Base-by-base conservation (phyloP, 2,329 filamentous ascomycete genomes). In the Dryadomyces quercivorus region DNA sequence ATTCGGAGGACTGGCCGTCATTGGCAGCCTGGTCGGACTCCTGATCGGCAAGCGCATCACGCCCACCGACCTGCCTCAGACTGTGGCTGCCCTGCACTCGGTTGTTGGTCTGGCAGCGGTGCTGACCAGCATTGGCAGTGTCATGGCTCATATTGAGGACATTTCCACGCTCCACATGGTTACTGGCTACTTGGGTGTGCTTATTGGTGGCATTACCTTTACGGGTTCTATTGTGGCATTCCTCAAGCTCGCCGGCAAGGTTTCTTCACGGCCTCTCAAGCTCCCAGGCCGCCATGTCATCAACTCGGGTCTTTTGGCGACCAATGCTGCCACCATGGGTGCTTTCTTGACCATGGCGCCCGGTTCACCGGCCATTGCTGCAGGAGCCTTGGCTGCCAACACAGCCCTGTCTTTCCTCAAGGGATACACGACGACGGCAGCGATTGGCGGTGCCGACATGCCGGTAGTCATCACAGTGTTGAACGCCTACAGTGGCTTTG, bases 381-480 rank as follows among this genome's bases (percentile, higher is more conserved):
- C 88, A 1, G 81, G 81, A 1, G 90, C 87, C 48, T 72, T 95
- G 1, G 81, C 83, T 26, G 86, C 85, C 44, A 95, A 87, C 64
- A 83, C 89, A 0, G 72, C 80, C 0, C 72, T 95, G 22, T 91
- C 86, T 57, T 95, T 95, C 67, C 71, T 86, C 58, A 92, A 95
- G 66, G 90, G 90, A 8, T 94, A 82, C 64, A 95, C 89, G 0
- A 94, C 89, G 0, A 95, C 90, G 0, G 79, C 89, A 2, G 88
- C 88, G 0, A 94, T 95, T 63, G 90, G 90, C 21, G 90, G 89
- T n/a, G 89, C 89, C 13, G 90, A 95, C 64, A 95, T 95, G 89
- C 89, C 81, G 69, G 88, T 94, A 5, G 88, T 93, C 36, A 94
- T 94, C 59, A 94, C 88, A 0, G 89, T 95, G 1, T 70, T 95